A percentile compares a stretch with the other conserved stretches of the same genome.
These are phyloP conservation scores for Eurotiales sp. DNA, from an alignment of 2,329 filamentous ascomycete species.

Conservation along the genomic window DNA sequence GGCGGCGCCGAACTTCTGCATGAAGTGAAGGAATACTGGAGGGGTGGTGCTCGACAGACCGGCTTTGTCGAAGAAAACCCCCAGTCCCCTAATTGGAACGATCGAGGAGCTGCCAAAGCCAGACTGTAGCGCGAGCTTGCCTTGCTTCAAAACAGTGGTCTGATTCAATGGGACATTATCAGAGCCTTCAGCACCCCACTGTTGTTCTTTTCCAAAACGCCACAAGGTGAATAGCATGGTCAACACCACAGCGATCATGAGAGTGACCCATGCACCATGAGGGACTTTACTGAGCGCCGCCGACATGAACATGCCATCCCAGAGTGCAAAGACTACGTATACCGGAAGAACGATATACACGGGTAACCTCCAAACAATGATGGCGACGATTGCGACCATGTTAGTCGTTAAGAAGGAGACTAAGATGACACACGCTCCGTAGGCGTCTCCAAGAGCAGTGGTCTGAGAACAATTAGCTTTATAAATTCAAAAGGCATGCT, in stretches of 20 bases:
- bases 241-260: conserved; percentile 61
- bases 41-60: conserved; percentile 58
- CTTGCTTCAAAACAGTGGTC: conserved; percentile 18
- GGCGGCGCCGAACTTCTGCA: conserved; percentile 64
- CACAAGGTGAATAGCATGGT: conserved; percentile 67
- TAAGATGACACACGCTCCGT: conserved; percentile 75
- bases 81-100: conserved; percentile 56
- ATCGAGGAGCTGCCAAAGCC: conserved; percentile 37
- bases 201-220: conserved; percentile 74
- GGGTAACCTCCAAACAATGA: conserved; percentile 67
- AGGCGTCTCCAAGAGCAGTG: conserved; percentile 67
- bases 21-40: conserved; percentile 67
- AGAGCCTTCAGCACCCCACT: conserved; percentile 66
- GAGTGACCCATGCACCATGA: conserved; percentile 73
- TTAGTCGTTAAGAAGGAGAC: conserved; percentile 75
- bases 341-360: conserved; percentile 57
- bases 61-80: conserved; percentile 76
- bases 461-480: conserved; percentile 43
- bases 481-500: background rate
- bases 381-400: conserved; percentile 67
- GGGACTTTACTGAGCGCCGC: conserved; percentile 70
- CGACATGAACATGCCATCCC: conserved; percentile 68
- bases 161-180: conserved; percentile 52
- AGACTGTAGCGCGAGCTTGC: conserved; percentile 27
- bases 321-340: conserved; percentile 60